Base-by-base conservation (phyloP, 768 basidiomycete species). In the Kockovaella imperatae region DNA sequence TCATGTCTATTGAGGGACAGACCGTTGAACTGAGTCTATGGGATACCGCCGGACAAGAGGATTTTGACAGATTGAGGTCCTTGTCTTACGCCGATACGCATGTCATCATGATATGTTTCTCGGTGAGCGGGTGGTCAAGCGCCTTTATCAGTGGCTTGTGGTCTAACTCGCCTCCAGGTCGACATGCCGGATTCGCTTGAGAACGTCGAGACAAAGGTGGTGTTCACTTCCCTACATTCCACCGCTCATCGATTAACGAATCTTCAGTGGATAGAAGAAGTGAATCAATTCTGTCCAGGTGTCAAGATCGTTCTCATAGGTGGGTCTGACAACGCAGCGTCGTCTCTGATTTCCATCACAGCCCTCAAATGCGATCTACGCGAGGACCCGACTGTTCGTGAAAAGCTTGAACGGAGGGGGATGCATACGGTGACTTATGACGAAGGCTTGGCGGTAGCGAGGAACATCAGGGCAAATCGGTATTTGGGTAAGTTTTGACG, bases 71-170 rank as follows among this genome's bases (percentile, higher is more conserved):
- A 36, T 74, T 97, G 48, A 79, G 93, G 39, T 93, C 90, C 10
- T 74, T 97, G n/a, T 87, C 86, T 30, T 97, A 96, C 69, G 86
- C 93, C 7, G 93, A 96, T 71, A 95, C 93, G 1, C 87, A 96
- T 73, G 84, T 96, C 50, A 79, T 96, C 54, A 86, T 96, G 85
- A 76, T 96, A 21, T 96, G 93, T 72, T 96, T 95, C 70, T 93
- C 91, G 30, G 88, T 87, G 54, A 49, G 80, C 74, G 26, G 30
- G 11, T 17, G 2, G 15, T 20, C 21, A 17, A 15, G 4, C 13
- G 25, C 34, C 40, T 17, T 15, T n/a, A n/a, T n/a, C n/a, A n/a
- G n/a, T n/a, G n/a, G n/a, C n/a, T n/a, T n/a, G n/a, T n/a, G n/a
- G n/a, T 48, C 15, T 30, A 1, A 18, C 20, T 26, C 49, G n/a